Base-by-base conservation (phyloP, 257 asterid genomes). In the Eustoma russellianum region DNA sequence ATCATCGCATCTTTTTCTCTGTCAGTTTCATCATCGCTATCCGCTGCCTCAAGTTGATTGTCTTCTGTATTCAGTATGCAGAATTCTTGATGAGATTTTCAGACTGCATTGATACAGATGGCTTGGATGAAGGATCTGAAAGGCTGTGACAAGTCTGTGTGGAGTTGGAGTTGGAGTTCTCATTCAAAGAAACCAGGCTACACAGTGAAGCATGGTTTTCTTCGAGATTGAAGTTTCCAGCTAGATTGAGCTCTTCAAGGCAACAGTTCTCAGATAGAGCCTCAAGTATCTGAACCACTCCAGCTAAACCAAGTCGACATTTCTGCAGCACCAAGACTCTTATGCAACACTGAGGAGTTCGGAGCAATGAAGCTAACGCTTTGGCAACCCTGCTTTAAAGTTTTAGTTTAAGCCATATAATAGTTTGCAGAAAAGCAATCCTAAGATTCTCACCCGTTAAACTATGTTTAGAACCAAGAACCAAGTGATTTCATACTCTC, bases 191-290 rank as follows among this genome's bases (percentile, higher is more conserved):
- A 46, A 57, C 59, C 34, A 50, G 28, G 63, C 24, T 16, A 40
- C 51, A 49, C 49, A 61, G 57, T 60, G 57, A 62, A 57, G 67
- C 48, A 62, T 60, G 63, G 50, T 56, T 63, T 68, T 82, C 85
- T 15, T 56, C 63, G 45, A 48, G 66, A 61, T 33, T 28, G 18
- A 70, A 69, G 68, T 91, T 91, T 59, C 76, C 91, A 49, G 98
- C 83, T 48, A 92, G 77, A 73, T 85, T 79, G 71, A 91, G 94
- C 78, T 91, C 93, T 79, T 84, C 88, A 24, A 88, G 79, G 53
- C 64, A 68, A 55, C 53, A 24, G 68, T 85, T 81, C 50, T 65
- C 63, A 11, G 93, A 73, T 62, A 92, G 67, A 35, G 86, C 80
- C 63, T 74, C 70, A 41, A 85, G 82, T 40, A 85, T 56, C 56